Percentiles rank a stretch among this genome's conserved stretches.
Evolutionary conservation across 2,329 filamentous ascomycete genomes (phyloP).

Genomic region (Xylariaceae sp.): DNA sequence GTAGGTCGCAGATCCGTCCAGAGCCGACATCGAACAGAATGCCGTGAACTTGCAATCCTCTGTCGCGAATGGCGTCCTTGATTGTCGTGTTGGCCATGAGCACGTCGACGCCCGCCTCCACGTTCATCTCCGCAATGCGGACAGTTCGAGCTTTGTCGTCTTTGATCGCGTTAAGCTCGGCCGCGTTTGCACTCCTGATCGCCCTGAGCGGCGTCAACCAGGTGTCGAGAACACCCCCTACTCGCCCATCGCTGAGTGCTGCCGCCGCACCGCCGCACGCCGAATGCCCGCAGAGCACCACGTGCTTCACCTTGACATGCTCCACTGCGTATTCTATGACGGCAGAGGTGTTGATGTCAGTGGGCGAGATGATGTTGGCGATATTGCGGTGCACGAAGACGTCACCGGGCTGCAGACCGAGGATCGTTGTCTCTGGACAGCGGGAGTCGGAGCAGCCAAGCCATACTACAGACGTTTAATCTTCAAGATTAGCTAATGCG

Average conservation of each 20-base stretch:
- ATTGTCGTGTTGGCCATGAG: slow-evolving; percentile 65
- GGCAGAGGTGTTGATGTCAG: slow-evolving; percentile 67
- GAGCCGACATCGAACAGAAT: slow-evolving; percentile 60
- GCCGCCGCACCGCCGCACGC: slow-evolving; percentile 62
- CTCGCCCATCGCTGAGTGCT: slow-evolving; percentile 42
- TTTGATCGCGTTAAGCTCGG: slow-evolving; percentile 50
- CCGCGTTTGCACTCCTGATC: slow-evolving; percentile 41
- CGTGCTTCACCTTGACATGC: slow-evolving; percentile 64
- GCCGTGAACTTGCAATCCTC: slow-evolving; percentile 71
- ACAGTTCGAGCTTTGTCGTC: slow-evolving; percentile 50
- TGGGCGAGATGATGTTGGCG: slow-evolving; percentile 71
- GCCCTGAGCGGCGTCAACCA: slow-evolving; percentile 49
- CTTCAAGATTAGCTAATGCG: slow-evolving; percentile 5
- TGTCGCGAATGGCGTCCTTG: slow-evolving; percentile 62
- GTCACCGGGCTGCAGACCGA: slow-evolving; percentile 73
- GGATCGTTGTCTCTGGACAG: slow-evolving; percentile 75
- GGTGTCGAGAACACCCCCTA: slow-evolving; percentile 50
- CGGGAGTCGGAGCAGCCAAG: slow-evolving; percentile 83
- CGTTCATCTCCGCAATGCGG: slow-evolving; percentile 71
- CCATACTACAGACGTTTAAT: slow-evolving; percentile 53
- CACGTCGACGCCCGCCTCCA: slow-evolving; percentile 60
- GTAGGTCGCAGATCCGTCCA: slow-evolving; percentile 46
- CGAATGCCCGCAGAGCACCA: slow-evolving; percentile 65
- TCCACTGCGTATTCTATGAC: slow-evolving; percentile 76
- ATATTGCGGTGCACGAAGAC: slow-evolving; percentile 90